Percentiles rank a stretch among this genome's conserved stretches.
Evolutionary conservation across 768 basidiomycete genomes (phyloP).

Genomic region (Pisolithus marmoratus): DNA sequence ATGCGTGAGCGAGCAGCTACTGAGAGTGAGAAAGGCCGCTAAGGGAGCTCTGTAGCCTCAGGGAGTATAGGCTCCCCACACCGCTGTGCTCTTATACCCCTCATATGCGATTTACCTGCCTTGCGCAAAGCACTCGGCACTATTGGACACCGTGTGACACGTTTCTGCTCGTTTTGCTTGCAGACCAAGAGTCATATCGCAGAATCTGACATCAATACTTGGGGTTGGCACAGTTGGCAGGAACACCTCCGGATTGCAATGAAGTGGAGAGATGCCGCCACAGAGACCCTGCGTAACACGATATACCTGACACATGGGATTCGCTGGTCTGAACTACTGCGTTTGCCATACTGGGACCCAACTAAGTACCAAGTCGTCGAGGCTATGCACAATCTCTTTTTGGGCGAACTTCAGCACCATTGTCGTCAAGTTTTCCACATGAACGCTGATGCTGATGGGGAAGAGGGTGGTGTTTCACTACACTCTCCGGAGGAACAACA

Average conservation of each 20-base stretch:
- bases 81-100: conserved; percentile 20
- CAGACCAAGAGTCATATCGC: conserved; percentile 9
- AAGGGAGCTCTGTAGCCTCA: no score
- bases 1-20: no score
- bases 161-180: conserved; percentile 24
- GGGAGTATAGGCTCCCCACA: no score
- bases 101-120: conserved; percentile 21
- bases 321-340: conserved; percentile 24
- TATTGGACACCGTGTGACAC: conserved; percentile 4
- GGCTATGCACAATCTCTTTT: no score
- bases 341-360: no score
- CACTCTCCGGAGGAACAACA: conserved; percentile 1
- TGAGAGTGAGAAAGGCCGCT: no score
- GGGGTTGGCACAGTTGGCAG: conserved; percentile 8
- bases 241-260: conserved; percentile 15
- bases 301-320: conserved; percentile 18
- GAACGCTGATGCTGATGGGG: conserved; percentile 1
- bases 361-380: no score
- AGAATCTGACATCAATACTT: conserved; percentile 14
- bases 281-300: conserved; percentile 3
- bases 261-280: conserved; percentile 10
- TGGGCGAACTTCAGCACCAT: not conserved
- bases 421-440: conserved; percentile 16
- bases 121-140: conserved; percentile 19
- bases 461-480: not conserved